Base-by-base conservation (phyloP, 73 alveolate species). In the Urostyla sp. region DNA sequence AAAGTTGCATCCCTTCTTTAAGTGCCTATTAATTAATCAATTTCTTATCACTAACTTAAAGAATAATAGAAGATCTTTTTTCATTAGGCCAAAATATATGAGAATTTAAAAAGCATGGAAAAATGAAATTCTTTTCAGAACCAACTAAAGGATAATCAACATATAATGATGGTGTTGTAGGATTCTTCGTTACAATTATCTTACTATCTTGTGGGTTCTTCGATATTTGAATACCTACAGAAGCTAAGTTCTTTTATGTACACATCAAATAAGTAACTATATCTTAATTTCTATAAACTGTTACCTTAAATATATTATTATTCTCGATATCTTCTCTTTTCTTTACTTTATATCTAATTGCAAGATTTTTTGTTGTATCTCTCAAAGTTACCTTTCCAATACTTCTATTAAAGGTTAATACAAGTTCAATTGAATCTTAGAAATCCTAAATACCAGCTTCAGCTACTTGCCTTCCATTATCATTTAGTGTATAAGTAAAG, bases 121-220 rank as follows among this genome's bases (percentile, higher is more conserved):
- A 31, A 1, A 20, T 35, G 1, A 58, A 18, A 2, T 16, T 31
- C 31, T 16, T 31, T 20, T 58, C 52, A 15, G 75, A 58, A 7
- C 75, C 75, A 16, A 58, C 37, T 13, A 58, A 31, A 2, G 75
- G 75, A 58, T 58, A 58, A 31, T 58, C 75, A 35, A 58, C 75
- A 34, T 35, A 58, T 24, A 58, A 27, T 16, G 32, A 35, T 58
- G 75, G 75, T 3, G 37, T 7, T 15, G 23, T 7, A 4, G 24
- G 34, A 35, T 28, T 58, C n/a, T 23, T 24, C 8, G 24, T 18
- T 7, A 7, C 38, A 10, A 54, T 20, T 26, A 27, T 7, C 11
- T 58, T 55, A 11, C 6, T 54, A 10, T 54, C 45, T 4, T 20
- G 4, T 5, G 75, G 23, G 31, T 54, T 3, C 21, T 54, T 5